Base-by-base conservation (phyloP, 495 filamentous ascomycete species). In the Chaetomium tenue region DNA sequence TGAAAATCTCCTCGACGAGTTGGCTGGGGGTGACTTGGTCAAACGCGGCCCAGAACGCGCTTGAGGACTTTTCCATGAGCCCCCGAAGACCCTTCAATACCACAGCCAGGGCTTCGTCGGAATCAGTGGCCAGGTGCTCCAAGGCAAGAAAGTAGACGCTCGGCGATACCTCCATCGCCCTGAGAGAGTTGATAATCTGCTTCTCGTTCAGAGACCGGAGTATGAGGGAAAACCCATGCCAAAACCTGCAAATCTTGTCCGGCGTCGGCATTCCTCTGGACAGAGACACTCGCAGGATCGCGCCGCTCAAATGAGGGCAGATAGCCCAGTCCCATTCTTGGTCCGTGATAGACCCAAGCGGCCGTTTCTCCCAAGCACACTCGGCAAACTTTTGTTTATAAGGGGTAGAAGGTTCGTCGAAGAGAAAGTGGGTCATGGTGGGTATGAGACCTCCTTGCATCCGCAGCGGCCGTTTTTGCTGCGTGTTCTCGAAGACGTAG, bases 41-140 rank as follows among this genome's bases (percentile, higher is more conserved):
- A 79, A 91, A 89, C 1, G 91, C 89, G 66, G 88, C 87, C 92
- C 92, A 96, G 68, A 96, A 95, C 61, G 89, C 88, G 50, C 81
- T 83, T 0, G 90, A 83, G 0, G 90, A 88, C 63, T 89, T 89
- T 61, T 87, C 83, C 50, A 97, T 76, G 16, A 96, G 79, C 12
- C 74, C 79, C 33, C 82, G 81, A 55, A 94, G 84, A 0, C 86
- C 85, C 63, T 86, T 83, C 30, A 94, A 70, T 6, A 92, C 75
- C 65, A 86, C 77, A 13, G 80, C 75, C 55, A 95, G 77, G 13
- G 86, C 81, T 3, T 82, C 78, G 1, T 77, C 76, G 13, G 82
- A 85, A 51, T 85, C 79, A 22, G 88, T 80, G 22, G 77, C 78
- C 28, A 96, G 78, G 70, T 96, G 91, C 25, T 91, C 88, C 12